phyloP scores from a whole-genome alignment of 1,139 yeast genomes.

The Geotrichum reessii region DNA sequence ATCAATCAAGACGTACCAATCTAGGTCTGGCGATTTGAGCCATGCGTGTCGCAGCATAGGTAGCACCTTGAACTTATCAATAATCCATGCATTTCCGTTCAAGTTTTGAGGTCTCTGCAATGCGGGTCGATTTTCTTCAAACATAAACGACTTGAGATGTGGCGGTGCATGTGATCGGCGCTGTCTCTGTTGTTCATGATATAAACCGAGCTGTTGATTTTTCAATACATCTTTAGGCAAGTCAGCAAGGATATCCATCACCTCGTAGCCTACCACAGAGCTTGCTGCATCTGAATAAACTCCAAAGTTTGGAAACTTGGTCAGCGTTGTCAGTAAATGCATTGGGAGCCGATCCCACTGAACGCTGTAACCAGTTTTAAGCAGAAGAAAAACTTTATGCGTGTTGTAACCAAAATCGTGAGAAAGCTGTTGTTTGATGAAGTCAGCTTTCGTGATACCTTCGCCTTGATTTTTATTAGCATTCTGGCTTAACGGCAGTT shows the following conservation, averaged over 20 bases:
- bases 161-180: conserved; percentile 14
- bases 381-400: conserved; percentile 31
- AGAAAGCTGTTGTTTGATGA: conserved; percentile 25
- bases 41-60: conserved; percentile 39
- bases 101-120: not conserved
- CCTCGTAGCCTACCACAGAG: conserved; percentile 33
- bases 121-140: not conserved
- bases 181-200: conserved; percentile 14
- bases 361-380: conserved; percentile 38
- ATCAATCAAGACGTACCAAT: conserved; percentile 39
- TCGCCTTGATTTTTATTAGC: conserved; percentile 4
- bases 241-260: conserved; percentile 33
- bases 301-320: conserved; percentile 35
- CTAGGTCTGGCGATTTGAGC: conserved; percentile 28
- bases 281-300: conserved; percentile 35
- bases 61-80: conserved; percentile 38
- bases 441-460: conserved; percentile 12
- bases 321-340: conserved; percentile 35
- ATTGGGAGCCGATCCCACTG: conserved; percentile 38
- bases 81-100: conserved; percentile 32
- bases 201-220: conserved; percentile 15
- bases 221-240: conserved; percentile 18
- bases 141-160: not conserved
- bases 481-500: not conserved
- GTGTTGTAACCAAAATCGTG: conserved; percentile 27